phyloP scores from a whole-genome alignment of 495 filamentous ascomycete species.

The Xylaria cubensis region DNA sequence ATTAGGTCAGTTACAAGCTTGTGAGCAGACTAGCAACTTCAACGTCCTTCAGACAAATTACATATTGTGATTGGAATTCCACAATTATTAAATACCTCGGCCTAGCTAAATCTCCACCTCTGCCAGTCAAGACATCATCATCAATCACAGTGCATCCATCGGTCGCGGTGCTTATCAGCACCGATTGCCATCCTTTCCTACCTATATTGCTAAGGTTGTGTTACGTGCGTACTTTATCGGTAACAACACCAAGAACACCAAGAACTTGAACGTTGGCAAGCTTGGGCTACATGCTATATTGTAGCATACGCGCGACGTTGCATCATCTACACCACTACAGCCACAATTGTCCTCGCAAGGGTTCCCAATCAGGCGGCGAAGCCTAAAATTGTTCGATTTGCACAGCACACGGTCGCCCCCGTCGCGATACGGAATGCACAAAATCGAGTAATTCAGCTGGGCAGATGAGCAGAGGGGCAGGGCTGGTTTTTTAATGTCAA shows the following conservation, averaged over 20 bases:
- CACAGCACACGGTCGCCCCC: background rate
- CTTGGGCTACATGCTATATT: background rate
- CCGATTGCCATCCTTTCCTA: background rate
- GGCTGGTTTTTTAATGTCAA: slow-evolving; percentile 6
- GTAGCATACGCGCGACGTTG: background rate
- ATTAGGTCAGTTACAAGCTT: no score
- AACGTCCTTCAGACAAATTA: background rate
- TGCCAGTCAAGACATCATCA: background rate
- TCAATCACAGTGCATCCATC: background rate
- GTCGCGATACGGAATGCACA: slow-evolving; percentile 5
- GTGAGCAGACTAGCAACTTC: no score
- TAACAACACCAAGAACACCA: slow-evolving; percentile 1
- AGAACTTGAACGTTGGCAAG: background rate
- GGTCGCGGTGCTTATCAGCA: background rate
- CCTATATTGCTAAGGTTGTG: background rate
- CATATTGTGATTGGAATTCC: background rate
- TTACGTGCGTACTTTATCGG: background rate
- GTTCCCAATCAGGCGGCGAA: slow-evolving; percentile 6
- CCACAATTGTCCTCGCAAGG: background rate
- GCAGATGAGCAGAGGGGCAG: background rate
- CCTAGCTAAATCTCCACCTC: background rate
- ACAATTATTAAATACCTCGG: background rate
- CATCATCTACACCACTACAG: background rate
- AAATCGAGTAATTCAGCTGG: slow-evolving; percentile 7
- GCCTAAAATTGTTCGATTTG: background rate